Evolutionary conservation across 352 stramenopile species (phyloP).

Genomic region (Phytophthora idaei): DNA sequence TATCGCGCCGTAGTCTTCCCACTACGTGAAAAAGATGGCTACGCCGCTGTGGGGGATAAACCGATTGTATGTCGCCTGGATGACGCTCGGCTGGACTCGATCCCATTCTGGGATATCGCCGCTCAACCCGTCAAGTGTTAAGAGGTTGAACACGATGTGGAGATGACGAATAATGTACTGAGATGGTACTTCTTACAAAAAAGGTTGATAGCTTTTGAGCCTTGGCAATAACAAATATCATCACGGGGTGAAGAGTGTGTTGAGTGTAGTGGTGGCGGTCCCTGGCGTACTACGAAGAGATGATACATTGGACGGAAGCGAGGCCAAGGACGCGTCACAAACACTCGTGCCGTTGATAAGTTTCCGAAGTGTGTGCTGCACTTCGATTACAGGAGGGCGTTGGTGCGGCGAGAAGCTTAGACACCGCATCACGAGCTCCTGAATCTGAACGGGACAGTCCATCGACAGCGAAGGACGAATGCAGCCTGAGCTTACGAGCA

Average conservation of each 20-base stretch:
- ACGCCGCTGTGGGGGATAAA: conserved; percentile 28
- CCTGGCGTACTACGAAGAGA: conserved; percentile 34
- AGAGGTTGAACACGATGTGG: background rate
- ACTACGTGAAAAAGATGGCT: conserved; percentile 27
- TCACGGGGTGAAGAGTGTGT: conserved; percentile 33
- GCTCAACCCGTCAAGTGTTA: conserved; percentile 35
- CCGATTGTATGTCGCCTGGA: conserved; percentile 39
- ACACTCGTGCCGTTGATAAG: conserved; percentile 43
- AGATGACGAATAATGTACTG: conserved; percentile 22
- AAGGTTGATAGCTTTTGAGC: conserved; percentile 24
- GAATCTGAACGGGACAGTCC: conserved; percentile 52
- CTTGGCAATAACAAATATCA: conserved; percentile 12
- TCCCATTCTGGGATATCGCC: conserved; percentile 36
- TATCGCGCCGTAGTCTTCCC: conserved; percentile 39
- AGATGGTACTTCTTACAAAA: conserved; percentile 19
- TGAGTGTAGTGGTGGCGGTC: conserved; percentile 14
- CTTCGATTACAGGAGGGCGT: conserved; percentile 40
- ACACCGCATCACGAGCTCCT: conserved; percentile 50
- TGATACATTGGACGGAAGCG: conserved; percentile 38
- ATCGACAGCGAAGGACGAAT: conserved; percentile 51
- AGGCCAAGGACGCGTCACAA: conserved; percentile 25
- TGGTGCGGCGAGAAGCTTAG: conserved; percentile 52
- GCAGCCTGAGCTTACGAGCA: conserved; percentile 53
- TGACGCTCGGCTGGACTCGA: conserved; percentile 28
- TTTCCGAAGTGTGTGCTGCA: conserved; percentile 49